Conservation (phyloP, 208 protist species). For the Wallacemonas sp. region DNA sequence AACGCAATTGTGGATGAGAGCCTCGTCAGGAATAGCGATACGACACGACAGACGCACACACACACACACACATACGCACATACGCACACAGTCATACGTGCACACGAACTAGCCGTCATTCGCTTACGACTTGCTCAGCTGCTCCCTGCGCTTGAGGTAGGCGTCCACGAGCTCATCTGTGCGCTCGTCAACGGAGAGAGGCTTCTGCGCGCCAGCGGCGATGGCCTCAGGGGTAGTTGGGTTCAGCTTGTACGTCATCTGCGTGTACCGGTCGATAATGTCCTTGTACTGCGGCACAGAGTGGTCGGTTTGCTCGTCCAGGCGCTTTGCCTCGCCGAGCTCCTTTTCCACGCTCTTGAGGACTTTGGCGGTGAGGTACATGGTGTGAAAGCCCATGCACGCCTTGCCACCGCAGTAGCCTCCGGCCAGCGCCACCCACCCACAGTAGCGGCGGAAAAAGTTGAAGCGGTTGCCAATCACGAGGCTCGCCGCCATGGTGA, state of each 20-base stretch:
- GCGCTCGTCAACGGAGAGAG: slow-evolving; percentile 49
- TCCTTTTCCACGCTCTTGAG: slow-evolving; percentile 63
- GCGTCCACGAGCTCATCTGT: slow-evolving; percentile 60
- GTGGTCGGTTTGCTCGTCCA: slow-evolving; percentile 68
- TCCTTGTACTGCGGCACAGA: slow-evolving; percentile 69
- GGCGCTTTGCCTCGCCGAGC: slow-evolving; percentile 61
- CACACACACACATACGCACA: too few relatives aligned
- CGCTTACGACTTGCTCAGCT: slow-evolving; percentile 40
- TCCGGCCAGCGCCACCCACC: slow-evolving; percentile 69
- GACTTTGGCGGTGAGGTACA: slow-evolving; percentile 48
- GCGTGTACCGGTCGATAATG: slow-evolving; percentile 51
- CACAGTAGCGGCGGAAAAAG: slow-evolving; percentile 72
- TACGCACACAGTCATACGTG: too few relatives aligned
- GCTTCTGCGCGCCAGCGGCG: not conserved
- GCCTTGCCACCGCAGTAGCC: slow-evolving; percentile 83
- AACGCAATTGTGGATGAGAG: too few relatives aligned
- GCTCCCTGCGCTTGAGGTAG: slow-evolving; percentile 59
- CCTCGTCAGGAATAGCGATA: too few relatives aligned
- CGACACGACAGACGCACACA: too few relatives aligned
- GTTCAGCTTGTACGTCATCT: slow-evolving; percentile 73
- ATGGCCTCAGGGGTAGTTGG: slow-evolving; percentile 40
- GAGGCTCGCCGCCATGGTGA: slow-evolving; percentile 68
- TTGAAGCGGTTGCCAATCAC: slow-evolving; percentile 61
- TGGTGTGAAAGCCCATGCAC: slow-evolving; percentile 61
- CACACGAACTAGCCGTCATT: too few relatives aligned